Conservation (phyloP, 169 alveolate species). For the Fabrea salina region DNA sequence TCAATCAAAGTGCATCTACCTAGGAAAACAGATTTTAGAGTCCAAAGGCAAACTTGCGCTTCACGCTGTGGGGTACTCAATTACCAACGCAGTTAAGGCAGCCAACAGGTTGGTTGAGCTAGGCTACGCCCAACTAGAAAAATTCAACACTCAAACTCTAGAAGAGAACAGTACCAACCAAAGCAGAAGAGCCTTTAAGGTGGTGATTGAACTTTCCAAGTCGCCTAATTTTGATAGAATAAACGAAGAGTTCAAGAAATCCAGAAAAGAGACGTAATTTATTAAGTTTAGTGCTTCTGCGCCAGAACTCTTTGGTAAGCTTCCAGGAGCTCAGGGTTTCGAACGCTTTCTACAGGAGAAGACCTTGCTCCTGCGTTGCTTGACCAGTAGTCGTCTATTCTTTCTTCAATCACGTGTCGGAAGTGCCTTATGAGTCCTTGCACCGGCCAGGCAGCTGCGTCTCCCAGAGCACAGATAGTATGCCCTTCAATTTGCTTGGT, state of each 20-base stretch:
- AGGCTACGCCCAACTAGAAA: slow-evolving; percentile 15
- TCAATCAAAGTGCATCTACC: too few relatives aligned
- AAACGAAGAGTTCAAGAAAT: slow-evolving; percentile 8
- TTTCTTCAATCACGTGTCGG: slow-evolving; percentile 73
- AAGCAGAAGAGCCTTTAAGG: not conserved
- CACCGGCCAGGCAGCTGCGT: slow-evolving; percentile 86
- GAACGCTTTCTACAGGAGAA: not conserved
- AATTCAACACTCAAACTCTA: not conserved
- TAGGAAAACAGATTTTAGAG: slow-evolving; percentile 11
- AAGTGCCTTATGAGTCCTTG: slow-evolving; percentile 67
- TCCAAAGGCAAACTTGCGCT: slow-evolving; percentile 9
- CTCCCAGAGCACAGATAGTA: slow-evolving; percentile 80
- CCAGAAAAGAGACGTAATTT: not conserved
- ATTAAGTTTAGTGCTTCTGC: slow-evolving; percentile 28
- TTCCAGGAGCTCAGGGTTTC: slow-evolving; percentile 10
- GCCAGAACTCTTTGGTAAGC: slow-evolving; percentile 21
- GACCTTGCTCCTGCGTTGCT: slow-evolving; percentile 43
- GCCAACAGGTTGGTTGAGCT: not conserved
- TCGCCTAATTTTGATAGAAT: not conserved
- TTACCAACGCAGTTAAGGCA: slow-evolving; percentile 11
- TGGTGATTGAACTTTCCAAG: not conserved
- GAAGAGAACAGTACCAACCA: not conserved
- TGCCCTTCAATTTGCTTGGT: slow-evolving; percentile 77
- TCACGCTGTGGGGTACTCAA: slow-evolving; percentile 19
- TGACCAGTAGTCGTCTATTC: slow-evolving; percentile 71